A percentile compares a stretch with the other conserved stretches of the same genome.
These are phyloP conservation scores for Pseudonitzschia multiseries DNA, from an alignment of 108 stramenopile species.

Conservation along the genomic window DNA sequence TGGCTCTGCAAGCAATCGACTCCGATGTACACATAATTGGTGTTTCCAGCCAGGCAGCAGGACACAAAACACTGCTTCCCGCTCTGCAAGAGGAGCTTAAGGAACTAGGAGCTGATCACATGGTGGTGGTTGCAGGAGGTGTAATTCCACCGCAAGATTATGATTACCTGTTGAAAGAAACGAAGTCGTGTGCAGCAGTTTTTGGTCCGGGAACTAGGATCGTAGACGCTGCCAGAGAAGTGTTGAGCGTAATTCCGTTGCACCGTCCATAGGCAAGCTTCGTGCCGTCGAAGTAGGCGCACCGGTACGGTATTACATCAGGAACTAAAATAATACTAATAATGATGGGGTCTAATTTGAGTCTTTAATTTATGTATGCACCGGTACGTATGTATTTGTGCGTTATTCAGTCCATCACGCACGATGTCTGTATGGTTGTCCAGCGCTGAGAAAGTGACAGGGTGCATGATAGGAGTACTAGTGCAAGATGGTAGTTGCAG, in stretches of 20 bases:
- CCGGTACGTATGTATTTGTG: too few species aligned
- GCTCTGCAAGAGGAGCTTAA: constrained; percentile 89
- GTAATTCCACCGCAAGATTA: constrained; percentile 96
- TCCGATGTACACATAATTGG: constrained; percentile 98
- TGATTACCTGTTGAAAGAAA: constrained; percentile 80
- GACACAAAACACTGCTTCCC: constrained; percentile 95
- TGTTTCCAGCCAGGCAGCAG: constrained; percentile 94
- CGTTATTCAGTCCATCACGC: too few species aligned
- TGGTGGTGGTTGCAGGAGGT: constrained; percentile 94
- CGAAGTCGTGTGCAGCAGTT: constrained; percentile 81
- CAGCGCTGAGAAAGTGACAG: too few species aligned
- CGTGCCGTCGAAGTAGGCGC: too few species aligned
- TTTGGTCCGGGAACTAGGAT: constrained; percentile 98
- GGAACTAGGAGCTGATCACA: constrained; percentile 76
- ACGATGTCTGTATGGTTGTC: too few species aligned
- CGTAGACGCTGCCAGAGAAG: constrained; percentile 80
- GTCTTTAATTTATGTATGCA: too few species aligned
- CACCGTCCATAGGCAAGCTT: background rate
- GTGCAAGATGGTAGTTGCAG: too few species aligned
- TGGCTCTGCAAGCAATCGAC: constrained; percentile 93
- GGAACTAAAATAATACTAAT: too few species aligned
- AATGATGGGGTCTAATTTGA: too few species aligned
- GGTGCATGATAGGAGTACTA: too few species aligned
- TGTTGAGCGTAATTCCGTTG: constrained; percentile 63
- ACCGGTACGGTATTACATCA: too few species aligned